Evolutionary conservation across 2,329 filamentous ascomycete species (phyloP).

Genomic region (Septoria linicola): DNA sequence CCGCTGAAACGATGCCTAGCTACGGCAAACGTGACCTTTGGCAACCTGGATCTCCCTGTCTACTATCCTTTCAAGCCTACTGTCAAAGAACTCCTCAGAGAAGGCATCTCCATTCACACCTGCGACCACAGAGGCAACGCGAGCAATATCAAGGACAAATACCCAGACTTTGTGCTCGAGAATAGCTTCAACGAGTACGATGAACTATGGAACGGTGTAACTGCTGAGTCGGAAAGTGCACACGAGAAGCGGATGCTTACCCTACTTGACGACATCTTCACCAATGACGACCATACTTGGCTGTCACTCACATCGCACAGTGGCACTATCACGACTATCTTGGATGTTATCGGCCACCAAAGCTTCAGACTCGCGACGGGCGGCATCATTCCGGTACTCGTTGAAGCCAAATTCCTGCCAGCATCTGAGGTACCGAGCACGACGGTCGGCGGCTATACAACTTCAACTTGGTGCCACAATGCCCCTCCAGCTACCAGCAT

Average conservation of each 20-base stretch:
- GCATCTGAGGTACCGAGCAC: conserved; percentile 36
- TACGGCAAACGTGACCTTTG: conserved; percentile 64
- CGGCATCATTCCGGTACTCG: conserved; percentile 65
- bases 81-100: conserved; percentile 65
- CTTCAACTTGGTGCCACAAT: conserved; percentile 38
- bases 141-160: conserved; percentile 53
- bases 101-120: conserved; percentile 66
- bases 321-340: conserved; percentile 55
- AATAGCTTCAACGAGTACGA: conserved; percentile 60
- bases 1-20: conserved; percentile 62
- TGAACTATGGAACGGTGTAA: conserved; percentile 52
- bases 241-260: conserved; percentile 53
- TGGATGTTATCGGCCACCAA: conserved; percentile 61
- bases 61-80: conserved; percentile 56
- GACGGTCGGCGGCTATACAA: conserved; percentile 35
- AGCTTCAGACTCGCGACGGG: conserved; percentile 64
- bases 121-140: conserved; percentile 63
- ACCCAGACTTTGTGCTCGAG: conserved; percentile 60
- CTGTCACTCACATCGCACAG: conserved; percentile 62
- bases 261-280: conserved; percentile 59
- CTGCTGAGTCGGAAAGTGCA: conserved; percentile 52
- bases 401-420: conserved; percentile 55
- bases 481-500: conserved; percentile 36
- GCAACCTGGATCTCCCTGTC: conserved; percentile 53
- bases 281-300: conserved; percentile 54